phyloP scores from a whole-genome alignment of 768 basidiomycete genomes.

The Russula brevipes region DNA sequence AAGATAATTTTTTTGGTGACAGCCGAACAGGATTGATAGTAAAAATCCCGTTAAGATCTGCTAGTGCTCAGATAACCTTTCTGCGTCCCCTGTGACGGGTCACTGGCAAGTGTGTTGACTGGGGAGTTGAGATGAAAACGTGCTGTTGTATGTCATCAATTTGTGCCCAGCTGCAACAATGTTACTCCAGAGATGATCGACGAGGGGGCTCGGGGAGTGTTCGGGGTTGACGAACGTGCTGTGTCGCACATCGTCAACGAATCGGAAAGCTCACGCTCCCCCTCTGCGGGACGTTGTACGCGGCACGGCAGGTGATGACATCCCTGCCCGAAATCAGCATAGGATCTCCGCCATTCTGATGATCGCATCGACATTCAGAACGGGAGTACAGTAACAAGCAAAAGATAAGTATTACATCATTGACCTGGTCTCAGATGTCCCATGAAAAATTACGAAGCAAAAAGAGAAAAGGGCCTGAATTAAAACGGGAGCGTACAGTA shows the following conservation, averaged over 20 bases:
- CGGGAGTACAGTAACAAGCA: neutral
- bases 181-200: neutral
- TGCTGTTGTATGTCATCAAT: neutral
- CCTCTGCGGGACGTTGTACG: neutral
- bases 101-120: neutral
- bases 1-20: too few relatives aligned
- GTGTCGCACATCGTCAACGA: neutral
- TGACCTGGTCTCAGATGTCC: neutral
- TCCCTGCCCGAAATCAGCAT: neutral
- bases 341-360: conserved; percentile 6
- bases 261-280: neutral
- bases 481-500: neutral
- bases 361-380: neutral
- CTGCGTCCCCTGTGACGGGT: neutral
- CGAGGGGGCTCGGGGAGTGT: neutral
- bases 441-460: neutral
- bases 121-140: neutral
- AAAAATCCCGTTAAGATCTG: neutral
- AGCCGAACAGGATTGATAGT: too few relatives aligned
- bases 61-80: neutral
- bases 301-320: neutral
- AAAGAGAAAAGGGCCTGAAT: neutral
- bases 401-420: neutral
- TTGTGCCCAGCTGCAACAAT: too few relatives aligned
- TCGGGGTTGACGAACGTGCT: neutral